Percentiles rank a stretch among this genome's conserved stretches.
phyloP scores from a whole-genome alignment of 805 yeast genomes.

The Wickerhamomyces alni region DNA sequence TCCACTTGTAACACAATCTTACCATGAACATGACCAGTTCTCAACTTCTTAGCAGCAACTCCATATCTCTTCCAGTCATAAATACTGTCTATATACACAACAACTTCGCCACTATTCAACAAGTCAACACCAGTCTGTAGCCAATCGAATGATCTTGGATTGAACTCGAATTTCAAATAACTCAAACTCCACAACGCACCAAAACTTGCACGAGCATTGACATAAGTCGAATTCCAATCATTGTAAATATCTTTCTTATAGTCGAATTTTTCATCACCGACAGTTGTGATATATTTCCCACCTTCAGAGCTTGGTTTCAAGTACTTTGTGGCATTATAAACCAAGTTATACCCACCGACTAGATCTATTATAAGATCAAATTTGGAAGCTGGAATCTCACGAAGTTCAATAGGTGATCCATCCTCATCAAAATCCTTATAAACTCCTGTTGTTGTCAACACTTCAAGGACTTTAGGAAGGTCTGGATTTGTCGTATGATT shows the following conservation, averaged over 20 bases:
- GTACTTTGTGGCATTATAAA: constrained; percentile 30
- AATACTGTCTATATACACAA: constrained; percentile 48
- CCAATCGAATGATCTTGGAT: constrained; percentile 32
- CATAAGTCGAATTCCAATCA: constrained; percentile 29
- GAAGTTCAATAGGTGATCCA: constrained; percentile 20
- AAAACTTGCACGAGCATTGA: constrained; percentile 29
- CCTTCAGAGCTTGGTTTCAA: constrained; percentile 38
- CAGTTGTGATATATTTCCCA: constrained; percentile 50
- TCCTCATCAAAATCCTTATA: constrained; percentile 24
- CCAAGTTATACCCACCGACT: constrained; percentile 57
- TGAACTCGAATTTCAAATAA: constrained; percentile 30
- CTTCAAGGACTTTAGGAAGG: constrained; percentile 14
- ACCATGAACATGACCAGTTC: constrained; percentile 53
- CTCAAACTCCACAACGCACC: constrained; percentile 31
- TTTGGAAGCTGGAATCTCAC: constrained; percentile 22
- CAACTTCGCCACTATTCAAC: constrained; percentile 40
- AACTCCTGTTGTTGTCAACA: constrained; percentile 24
- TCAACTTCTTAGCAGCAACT: constrained; percentile 49
- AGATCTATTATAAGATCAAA: constrained; percentile 68
- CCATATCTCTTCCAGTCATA: constrained; percentile 48
- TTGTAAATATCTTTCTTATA: constrained; percentile 31
- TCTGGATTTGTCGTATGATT: constrained; percentile 37
- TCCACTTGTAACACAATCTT: constrained; percentile 54
- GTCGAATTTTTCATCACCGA: constrained; percentile 51
- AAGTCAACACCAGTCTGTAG: constrained; percentile 36